Conservation (phyloP, 2,329 filamentous ascomycete genomes). For the Ceratocystis eucalypticola region DNA sequence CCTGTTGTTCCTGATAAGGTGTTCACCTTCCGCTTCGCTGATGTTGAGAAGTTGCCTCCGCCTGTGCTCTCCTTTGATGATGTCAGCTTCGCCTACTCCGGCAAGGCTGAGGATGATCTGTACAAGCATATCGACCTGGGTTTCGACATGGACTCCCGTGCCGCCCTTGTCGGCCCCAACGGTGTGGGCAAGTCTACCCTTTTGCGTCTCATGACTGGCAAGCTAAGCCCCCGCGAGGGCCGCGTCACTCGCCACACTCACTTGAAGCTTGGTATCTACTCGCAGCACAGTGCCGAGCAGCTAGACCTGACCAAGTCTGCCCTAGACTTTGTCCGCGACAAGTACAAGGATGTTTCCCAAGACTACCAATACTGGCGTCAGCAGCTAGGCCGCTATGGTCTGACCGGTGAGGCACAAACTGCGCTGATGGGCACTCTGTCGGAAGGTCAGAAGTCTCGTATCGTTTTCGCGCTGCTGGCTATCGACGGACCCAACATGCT, state of each 20-base stretch:
- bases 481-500: conserved; percentile 98
- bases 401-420: conserved; percentile 86
- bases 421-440: conserved; percentile 96
- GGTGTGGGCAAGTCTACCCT: conserved; percentile 98
- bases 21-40: conserved; percentile 96
- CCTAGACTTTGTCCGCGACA: conserved; percentile 94
- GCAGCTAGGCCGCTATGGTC: conserved; percentile 87
- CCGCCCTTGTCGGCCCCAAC: conserved; percentile 91
- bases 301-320: conserved; percentile 96
- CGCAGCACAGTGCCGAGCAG: conserved; percentile 95
- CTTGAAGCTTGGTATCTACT: conserved; percentile 96
- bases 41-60: conserved; percentile 97
- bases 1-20: conserved; percentile 71
- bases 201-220: conserved; percentile 90
- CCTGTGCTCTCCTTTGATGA: conserved; percentile 93
- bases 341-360: conserved; percentile 76
- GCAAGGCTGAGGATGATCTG: conserved; percentile 73
- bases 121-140: conserved; percentile 96
- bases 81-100: conserved; percentile 96
- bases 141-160: conserved; percentile 99
- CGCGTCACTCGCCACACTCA: conserved; percentile 86
- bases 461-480: conserved; percentile 90
- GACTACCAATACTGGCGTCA: conserved; percentile 99
- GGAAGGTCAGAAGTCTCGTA: conserved; percentile 94
- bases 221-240: conserved; percentile 72